A percentile compares a stretch with the other conserved stretches of the same genome.
Evolutionary conservation across 2,329 filamentous ascomycete genomes (phyloP).

Genomic region (Neofusicoccum laricinum): DNA sequence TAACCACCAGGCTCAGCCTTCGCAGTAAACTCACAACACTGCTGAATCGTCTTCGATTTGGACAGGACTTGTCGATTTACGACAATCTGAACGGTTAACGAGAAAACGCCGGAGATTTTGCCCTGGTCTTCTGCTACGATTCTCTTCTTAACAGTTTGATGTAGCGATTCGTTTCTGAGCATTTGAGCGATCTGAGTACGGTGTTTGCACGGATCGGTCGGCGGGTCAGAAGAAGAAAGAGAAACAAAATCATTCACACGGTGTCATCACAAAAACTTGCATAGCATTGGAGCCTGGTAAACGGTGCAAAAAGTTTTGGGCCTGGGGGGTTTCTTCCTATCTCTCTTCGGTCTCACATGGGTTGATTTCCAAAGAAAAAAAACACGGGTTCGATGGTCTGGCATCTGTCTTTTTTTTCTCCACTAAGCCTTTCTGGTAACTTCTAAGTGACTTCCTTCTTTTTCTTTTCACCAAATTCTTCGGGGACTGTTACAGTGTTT

Average conservation of each 20-base stretch:
- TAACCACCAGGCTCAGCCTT: conserved; percentile 12
- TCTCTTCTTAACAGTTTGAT: conserved; percentile 3
- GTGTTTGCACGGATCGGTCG: conserved; percentile 9
- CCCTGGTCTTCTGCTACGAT: not conserved
- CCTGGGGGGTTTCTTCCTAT: not conserved
- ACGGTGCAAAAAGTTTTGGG: conserved; percentile 16
- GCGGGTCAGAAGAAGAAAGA: not conserved
- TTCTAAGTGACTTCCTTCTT: not conserved
- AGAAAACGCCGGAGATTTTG: not conserved
- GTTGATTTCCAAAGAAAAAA: not conserved
- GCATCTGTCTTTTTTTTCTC: not conserved
- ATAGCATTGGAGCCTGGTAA: conserved; percentile 17
- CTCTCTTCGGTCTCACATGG: not conserved
- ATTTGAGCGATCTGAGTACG: conserved; percentile 15
- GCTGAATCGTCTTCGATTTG: not conserved
- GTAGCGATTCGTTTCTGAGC: conserved; percentile 15
- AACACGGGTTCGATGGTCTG: not conserved
- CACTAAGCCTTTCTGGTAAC: not conserved
- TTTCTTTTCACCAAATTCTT: not conserved
- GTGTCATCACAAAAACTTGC: conserved; percentile 13
- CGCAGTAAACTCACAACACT: not conserved
- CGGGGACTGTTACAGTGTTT: not conserved
- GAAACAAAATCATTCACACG: not conserved
- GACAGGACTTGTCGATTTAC: not conserved
- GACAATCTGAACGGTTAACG: not conserved